Evolutionary conservation across 2,329 filamentous ascomycete genomes (phyloP).

Genomic region (Orbilia oligospora): DNA sequence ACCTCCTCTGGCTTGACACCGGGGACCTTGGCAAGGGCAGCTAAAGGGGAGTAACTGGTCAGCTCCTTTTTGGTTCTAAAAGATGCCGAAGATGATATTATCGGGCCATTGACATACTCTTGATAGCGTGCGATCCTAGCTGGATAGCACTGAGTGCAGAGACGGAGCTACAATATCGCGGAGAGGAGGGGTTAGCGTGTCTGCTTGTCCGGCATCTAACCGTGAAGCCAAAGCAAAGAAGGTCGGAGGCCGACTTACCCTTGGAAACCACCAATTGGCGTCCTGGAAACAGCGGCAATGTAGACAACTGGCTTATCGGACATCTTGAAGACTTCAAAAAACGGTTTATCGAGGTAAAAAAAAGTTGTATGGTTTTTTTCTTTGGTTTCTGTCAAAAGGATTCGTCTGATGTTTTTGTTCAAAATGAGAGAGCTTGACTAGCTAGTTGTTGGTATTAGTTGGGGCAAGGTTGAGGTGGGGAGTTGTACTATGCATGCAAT

Average conservation of each 20-base stretch:
- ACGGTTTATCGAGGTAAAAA: slow-evolving; percentile 1
- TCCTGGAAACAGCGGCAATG: slow-evolving; percentile 92
- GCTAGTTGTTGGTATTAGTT: not conserved
- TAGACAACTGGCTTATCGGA: slow-evolving; percentile 76
- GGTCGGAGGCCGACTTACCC: slow-evolving; percentile 81
- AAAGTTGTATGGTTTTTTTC: no score
- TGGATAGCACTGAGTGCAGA: slow-evolving; percentile 88
- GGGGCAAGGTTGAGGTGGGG: slow-evolving; percentile 3
- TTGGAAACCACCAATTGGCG: slow-evolving; percentile 92
- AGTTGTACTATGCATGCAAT: no score
- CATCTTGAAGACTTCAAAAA: slow-evolving; percentile 30
- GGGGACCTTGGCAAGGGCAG: slow-evolving; percentile 86
- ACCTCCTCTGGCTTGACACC: slow-evolving; percentile 90
- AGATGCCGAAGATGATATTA: not conserved
- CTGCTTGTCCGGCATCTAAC: not conserved
- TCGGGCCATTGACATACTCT: slow-evolving; percentile 73
- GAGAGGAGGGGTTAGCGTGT: slow-evolving; percentile 22
- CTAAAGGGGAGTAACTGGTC: slow-evolving; percentile 65
- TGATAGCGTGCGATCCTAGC: slow-evolving; percentile 91
- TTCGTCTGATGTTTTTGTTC: not conserved
- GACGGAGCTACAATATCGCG: slow-evolving; percentile 76
- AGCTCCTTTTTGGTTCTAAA: not conserved
- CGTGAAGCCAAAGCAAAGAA: not conserved
- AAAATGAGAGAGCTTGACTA: not conserved
- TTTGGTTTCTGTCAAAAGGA: not conserved